These are phyloP conservation scores for Calonectria hongkongensis DNA, from an alignment of 2,329 filamentous ascomycete genomes.

Conservation along the genomic window DNA sequence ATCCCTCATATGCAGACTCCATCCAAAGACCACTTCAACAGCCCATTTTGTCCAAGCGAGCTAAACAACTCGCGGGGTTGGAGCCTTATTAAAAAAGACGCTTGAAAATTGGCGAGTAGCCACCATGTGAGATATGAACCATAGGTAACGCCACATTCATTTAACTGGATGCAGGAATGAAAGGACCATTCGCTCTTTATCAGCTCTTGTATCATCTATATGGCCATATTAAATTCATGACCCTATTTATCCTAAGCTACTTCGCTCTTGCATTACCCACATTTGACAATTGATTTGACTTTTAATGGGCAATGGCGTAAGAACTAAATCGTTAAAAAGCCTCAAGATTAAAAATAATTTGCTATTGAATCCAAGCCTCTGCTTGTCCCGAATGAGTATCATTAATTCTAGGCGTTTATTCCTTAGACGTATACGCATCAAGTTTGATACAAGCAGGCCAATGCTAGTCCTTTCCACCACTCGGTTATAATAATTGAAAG, in stretches of 20 bases:
- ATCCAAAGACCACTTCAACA: conserved; percentile 5
- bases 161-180: not conserved
- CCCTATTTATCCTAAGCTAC: not conserved
- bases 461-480: too few relatives aligned
- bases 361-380: too few relatives aligned
- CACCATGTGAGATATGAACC: not conserved
- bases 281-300: not conserved
- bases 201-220: not conserved
- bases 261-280: not conserved
- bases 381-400: too few relatives aligned
- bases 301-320: not conserved
- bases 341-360: not conserved
- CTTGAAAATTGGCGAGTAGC: conserved; percentile 51
- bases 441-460: too few relatives aligned
- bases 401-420: too few relatives aligned
- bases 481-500: too few relatives aligned
- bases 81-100: not conserved
- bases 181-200: not conserved
- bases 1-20: not conserved
- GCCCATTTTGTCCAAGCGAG: conserved; percentile 9
- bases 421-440: too few relatives aligned
- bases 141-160: not conserved
- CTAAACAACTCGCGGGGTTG: not conserved
- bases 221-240: not conserved
- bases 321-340: not conserved